phyloP scores from a whole-genome alignment of 345 rosid genomes.

The Hypericum perforatum region DNA sequence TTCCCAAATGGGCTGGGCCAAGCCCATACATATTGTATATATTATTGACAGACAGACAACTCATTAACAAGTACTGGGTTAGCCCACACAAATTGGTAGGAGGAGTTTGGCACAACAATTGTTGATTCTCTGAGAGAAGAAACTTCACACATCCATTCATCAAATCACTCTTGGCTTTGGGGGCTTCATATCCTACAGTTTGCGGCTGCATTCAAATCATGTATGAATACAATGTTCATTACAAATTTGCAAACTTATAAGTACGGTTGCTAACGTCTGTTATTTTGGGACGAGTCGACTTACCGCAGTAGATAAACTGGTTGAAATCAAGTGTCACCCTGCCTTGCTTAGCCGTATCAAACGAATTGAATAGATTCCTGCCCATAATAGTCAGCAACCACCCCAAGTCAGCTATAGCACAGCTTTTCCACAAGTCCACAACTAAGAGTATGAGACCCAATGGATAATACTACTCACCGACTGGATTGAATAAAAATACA shows the following conservation, averaged over 20 bases:
- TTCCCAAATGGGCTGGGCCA: no score
- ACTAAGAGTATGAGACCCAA: not conserved
- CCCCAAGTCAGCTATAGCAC: not conserved
- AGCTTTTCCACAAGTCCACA: not conserved
- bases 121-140: no score
- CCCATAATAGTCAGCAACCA: not conserved
- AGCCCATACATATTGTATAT: no score
- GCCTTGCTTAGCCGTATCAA: conserved; percentile 68
- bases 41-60: no score
- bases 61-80: no score
- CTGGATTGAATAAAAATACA: conserved; percentile 64
- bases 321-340: conserved; percentile 56
- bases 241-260: not conserved
- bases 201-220: conserved; percentile 36
- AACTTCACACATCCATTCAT: no score
- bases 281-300: conserved; percentile 15
- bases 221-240: not conserved
- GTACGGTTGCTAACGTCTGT: not conserved
- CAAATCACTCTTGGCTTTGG: conserved; percentile 18
- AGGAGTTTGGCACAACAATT: no score
- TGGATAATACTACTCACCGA: conserved; percentile 33
- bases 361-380: conserved; percentile 59
- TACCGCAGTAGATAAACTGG: conserved; percentile 60
- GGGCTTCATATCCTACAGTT: conserved; percentile 49
- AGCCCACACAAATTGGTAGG: no score